Conservation (phyloP, 2,329 filamentous ascomycete species). For the Colletotrichum sp. region DNA sequence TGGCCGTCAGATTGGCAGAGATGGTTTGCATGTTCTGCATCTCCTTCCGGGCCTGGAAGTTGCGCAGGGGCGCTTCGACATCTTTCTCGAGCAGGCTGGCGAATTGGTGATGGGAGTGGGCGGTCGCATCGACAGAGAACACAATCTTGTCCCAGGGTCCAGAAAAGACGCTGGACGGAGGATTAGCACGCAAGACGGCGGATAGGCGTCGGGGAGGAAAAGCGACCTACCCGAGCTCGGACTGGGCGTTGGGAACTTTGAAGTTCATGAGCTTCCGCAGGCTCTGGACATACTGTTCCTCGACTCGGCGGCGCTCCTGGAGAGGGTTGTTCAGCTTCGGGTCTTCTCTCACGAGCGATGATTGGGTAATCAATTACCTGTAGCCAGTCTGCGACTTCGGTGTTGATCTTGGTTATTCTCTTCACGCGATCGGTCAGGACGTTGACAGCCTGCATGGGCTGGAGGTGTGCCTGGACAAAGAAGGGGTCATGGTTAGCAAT, state of each 20-base stretch:
- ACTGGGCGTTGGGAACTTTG: conserved; percentile 74
- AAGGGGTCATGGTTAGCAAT: conserved; percentile 17
- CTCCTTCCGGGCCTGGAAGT: conserved; percentile 76
- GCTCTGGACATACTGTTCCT: conserved; percentile 85
- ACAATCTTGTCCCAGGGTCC: conserved; percentile 89
- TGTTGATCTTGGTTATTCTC: conserved; percentile 84
- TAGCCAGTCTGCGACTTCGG: conserved; percentile 94
- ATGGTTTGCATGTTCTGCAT: conserved; percentile 82
- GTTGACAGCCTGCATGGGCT: conserved; percentile 80
- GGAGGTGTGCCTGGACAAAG: conserved; percentile 71
- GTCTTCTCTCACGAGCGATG: not conserved
- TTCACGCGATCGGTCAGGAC: conserved; percentile 87
- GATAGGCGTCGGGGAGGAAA: not conserved
- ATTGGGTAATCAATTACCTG: conserved; percentile 64
- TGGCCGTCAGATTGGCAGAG: conserved; percentile 75
- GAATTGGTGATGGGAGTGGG: conserved; percentile 81
- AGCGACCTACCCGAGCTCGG: conserved; percentile 80
- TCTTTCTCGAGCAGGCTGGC: conserved; percentile 85
- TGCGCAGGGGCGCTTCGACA: conserved; percentile 82
- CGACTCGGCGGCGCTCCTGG: conserved; percentile 89
- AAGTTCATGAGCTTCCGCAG: conserved; percentile 81
- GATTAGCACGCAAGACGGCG: not conserved
- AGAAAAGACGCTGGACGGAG: conserved; percentile 77
- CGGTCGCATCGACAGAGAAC: conserved; percentile 77
- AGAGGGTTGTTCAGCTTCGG: conserved; percentile 18